A percentile compares a stretch with the other conserved stretches of the same genome.
Evolutionary conservation across 129 eudicot species (phyloP).

Genomic region (Tanacetum coccineum): DNA sequence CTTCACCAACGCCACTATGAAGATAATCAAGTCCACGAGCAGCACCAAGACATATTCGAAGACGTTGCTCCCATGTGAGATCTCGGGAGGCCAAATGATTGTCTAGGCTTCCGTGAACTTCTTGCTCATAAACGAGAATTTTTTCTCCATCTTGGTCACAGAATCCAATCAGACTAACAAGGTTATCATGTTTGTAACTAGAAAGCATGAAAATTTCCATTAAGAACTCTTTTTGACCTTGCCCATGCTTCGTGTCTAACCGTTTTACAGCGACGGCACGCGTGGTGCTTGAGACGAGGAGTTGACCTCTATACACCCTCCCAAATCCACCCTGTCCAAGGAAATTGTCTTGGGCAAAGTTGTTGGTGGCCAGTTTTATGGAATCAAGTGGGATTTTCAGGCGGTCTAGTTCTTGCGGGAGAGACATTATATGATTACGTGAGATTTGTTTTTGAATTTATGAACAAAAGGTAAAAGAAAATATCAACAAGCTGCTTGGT

Average conservation of each 20-base stretch:
- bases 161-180: slow-evolving; percentile 23
- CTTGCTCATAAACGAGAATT: slow-evolving; percentile 16
- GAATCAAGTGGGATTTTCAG: too few species aligned
- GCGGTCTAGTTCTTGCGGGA: too few species aligned
- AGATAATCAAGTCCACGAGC: too few species aligned
- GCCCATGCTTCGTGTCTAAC: slow-evolving; percentile 9
- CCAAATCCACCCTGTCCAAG: too few species aligned
- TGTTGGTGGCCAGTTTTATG: too few species aligned
- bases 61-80: slow-evolving; percentile 27
- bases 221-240: slow-evolving; percentile 21
- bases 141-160: slow-evolving; percentile 5
- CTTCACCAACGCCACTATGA: not conserved
- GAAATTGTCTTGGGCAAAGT: too few species aligned
- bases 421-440: too few species aligned
- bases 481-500: too few species aligned
- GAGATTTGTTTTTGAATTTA: too few species aligned
- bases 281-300: too few species aligned
- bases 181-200: slow-evolving; percentile 22
- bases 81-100: not conserved
- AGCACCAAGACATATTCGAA: not conserved
- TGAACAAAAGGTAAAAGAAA: too few species aligned
- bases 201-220: slow-evolving; percentile 21
- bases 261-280: slow-evolving; percentile 21
- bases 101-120: slow-evolving; percentile 26
- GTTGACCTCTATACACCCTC: too few species aligned